A percentile compares a stretch with the other conserved stretches of the same genome.
These are phyloP conservation scores for Ceratocystis cacaofunesta DNA, from an alignment of 2,329 filamentous ascomycete genomes.

Conservation along the genomic window DNA sequence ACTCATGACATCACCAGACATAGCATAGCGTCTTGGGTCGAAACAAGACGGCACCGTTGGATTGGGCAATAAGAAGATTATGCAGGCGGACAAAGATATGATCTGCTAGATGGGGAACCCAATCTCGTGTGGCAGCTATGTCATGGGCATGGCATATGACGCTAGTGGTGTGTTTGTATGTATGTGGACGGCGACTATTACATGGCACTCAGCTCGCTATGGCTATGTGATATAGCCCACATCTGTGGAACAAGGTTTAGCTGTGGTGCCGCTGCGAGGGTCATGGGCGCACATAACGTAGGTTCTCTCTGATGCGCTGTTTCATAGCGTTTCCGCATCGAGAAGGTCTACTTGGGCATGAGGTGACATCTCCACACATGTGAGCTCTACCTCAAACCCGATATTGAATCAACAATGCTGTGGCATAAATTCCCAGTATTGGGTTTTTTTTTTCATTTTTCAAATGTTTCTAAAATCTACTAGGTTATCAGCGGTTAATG, in stretches of 20 bases:
- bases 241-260: neutral
- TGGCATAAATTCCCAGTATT: too few species aligned
- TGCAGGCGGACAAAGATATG: neutral
- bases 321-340: neutral
- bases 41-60: neutral
- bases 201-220: too few species aligned
- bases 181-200: neutral
- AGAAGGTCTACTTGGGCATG: neutral
- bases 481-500: too few species aligned
- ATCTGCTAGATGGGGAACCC: neutral
- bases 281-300: too few species aligned
- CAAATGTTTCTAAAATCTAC: too few species aligned
- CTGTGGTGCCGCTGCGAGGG: neutral
- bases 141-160: neutral
- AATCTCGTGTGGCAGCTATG: neutral
- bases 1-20: conserved; percentile 1
- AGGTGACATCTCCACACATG: neutral
- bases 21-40: neutral
- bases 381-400: neutral
- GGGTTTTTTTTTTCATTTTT: too few species aligned
- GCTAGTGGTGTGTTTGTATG: neutral
- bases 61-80: neutral
- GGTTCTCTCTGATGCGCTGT: too few species aligned
- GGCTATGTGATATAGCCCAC: neutral
- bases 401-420: neutral